Evolutionary conservation across 345 rosid species (phyloP).

Genomic region (Moricandia arvensis): DNA sequence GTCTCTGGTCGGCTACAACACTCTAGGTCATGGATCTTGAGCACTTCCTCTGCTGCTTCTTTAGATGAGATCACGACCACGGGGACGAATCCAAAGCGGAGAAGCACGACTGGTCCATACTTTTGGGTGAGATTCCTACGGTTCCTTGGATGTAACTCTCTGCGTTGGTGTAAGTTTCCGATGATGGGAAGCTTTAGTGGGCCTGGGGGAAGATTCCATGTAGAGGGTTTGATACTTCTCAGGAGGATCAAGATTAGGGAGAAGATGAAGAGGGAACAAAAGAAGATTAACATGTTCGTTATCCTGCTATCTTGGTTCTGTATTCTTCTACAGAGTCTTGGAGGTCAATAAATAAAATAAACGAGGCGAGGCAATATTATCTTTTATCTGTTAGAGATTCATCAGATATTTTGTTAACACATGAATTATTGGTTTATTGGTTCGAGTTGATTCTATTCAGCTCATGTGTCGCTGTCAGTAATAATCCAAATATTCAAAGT

Average conservation of each 20-base stretch:
- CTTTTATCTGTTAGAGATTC: not conserved
- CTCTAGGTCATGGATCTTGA: constrained; percentile 30
- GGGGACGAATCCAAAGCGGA: constrained; percentile 20
- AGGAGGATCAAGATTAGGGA: not conserved
- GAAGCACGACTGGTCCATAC: constrained; percentile 23
- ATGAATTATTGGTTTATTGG: not conserved
- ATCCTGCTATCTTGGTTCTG: not conserved
- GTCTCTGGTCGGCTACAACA: constrained; percentile 34
- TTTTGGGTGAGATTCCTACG: not conserved
- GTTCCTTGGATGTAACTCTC: not conserved
- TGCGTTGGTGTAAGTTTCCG: constrained; percentile 25
- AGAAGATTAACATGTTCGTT: not conserved
- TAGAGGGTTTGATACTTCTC: not conserved
- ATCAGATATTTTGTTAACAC: not conserved
- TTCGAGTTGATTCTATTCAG: not conserved
- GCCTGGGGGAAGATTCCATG: constrained; percentile 16
- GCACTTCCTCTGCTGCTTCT: constrained; percentile 26
- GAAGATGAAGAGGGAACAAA: not conserved
- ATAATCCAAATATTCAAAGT: not conserved
- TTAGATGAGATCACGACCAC: constrained; percentile 19
- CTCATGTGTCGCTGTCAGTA: not conserved
- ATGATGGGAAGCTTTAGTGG: constrained; percentile 18
- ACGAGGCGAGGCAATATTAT: not conserved
- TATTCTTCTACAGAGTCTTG: not conserved
- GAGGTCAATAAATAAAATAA: not conserved